Evolutionary conservation across 139 green algal species (phyloP).

Genomic region (Chlamydomonas applanata): DNA sequence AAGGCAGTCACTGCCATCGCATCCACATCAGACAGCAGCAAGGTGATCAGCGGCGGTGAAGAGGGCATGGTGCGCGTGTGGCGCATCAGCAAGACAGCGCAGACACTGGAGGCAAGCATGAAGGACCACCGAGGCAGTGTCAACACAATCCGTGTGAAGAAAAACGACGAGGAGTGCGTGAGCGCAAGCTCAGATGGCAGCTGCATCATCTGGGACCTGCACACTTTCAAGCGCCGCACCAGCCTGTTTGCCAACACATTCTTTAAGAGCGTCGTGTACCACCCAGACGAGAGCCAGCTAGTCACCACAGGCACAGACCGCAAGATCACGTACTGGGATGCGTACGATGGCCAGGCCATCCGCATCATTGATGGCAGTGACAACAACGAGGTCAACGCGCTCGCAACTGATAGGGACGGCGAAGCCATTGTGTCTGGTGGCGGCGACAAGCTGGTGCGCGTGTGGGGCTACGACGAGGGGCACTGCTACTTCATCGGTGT

Average conservation of each 20-base stretch:
- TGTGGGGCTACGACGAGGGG: slow-evolving; percentile 86
- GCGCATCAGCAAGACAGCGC: slow-evolving; percentile 54
- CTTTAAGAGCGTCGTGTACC: slow-evolving; percentile 75
- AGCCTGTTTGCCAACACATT: slow-evolving; percentile 79
- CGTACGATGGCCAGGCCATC: slow-evolving; percentile 78
- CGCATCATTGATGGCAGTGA: slow-evolving; percentile 76
- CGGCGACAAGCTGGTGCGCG: slow-evolving; percentile 73
- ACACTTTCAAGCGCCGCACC: slow-evolving; percentile 60
- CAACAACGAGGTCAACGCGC: slow-evolving; percentile 54
- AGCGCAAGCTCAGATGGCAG: slow-evolving; percentile 72
- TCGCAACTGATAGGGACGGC: slow-evolving; percentile 67
- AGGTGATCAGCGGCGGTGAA: slow-evolving; percentile 70
- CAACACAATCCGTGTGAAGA: slow-evolving; percentile 59
- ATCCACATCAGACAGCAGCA: slow-evolving; percentile 46
- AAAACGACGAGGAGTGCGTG: slow-evolving; percentile 63
- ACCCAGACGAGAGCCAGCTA: slow-evolving; percentile 77
- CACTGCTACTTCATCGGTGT: slow-evolving; percentile 68
- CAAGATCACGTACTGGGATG: slow-evolving; percentile 90
- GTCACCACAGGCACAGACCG: slow-evolving; percentile 75
- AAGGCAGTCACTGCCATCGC: slow-evolving; percentile 75
- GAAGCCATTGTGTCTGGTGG: slow-evolving; percentile 66
- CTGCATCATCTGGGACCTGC: slow-evolving; percentile 89
- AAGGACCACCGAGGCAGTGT: slow-evolving; percentile 84
- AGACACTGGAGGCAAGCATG: slow-evolving; percentile 73
- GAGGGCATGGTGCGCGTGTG: slow-evolving; percentile 72